These are phyloP conservation scores for Aspergillus ochraceoroseus DNA, from an alignment of 2,329 filamentous ascomycete species.

Conservation along the genomic window DNA sequence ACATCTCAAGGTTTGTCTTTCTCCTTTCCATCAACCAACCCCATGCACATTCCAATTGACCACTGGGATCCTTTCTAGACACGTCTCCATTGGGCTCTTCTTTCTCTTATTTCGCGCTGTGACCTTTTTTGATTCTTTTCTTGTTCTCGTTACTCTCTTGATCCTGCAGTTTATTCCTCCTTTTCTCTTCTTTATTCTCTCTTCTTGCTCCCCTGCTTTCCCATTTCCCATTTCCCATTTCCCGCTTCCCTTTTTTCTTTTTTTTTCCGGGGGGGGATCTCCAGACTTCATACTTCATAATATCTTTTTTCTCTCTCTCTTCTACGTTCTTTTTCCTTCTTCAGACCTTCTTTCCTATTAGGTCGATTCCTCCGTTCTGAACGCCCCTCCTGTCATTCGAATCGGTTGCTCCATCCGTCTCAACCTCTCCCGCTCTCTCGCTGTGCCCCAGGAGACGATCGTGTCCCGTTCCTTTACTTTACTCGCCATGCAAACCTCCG, in stretches of 20 bases:
- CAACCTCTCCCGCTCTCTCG: conserved; percentile 61
- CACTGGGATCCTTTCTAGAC: conserved; percentile 25
- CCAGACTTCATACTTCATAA: conserved; percentile 13
- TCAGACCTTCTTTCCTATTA: conserved; percentile 16
- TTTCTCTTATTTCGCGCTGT: conserved; percentile 23
- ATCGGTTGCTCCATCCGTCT: too few relatives aligned
- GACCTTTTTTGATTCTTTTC: conserved; percentile 20
- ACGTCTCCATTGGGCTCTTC: conserved; percentile 29
- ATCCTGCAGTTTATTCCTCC: conserved; percentile 11
- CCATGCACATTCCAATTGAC: conserved; percentile 35
- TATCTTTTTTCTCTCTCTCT: conserved; percentile 15
- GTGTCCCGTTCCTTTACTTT: conserved; percentile 53
- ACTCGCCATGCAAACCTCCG: conserved; percentile 81
- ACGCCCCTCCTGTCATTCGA: conserved; percentile 12
- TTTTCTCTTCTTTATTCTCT: conserved; percentile 16
- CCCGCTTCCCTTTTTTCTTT: conserved; percentile 17
- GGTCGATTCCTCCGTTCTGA: conserved; percentile 30
- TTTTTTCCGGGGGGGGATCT: conserved; percentile 20
- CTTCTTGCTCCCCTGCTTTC: conserved; percentile 16
- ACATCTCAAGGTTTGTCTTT: conserved; percentile 20
- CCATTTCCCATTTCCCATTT: conserved; percentile 13
- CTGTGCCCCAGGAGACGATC: conserved; percentile 71
- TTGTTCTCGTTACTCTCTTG: conserved; percentile 19
- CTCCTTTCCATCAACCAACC: conserved; percentile 26
- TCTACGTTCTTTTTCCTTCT: conserved; percentile 17